Conservation (phyloP, 2,329 filamentous ascomycete species). For the Aquanectria penicillioides region DNA sequence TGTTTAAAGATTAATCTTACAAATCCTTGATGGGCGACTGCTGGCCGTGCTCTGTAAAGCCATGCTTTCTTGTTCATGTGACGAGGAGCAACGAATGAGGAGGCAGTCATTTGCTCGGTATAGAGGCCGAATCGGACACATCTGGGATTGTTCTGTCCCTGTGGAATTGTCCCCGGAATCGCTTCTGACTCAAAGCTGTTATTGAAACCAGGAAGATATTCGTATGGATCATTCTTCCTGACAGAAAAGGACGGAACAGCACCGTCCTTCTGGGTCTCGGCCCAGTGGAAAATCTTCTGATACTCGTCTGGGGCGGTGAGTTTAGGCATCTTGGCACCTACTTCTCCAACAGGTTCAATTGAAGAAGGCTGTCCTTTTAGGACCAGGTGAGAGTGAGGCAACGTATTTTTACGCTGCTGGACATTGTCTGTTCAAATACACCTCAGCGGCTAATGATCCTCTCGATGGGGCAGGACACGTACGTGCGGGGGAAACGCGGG, state of each 20-base stretch:
- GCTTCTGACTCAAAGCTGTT: slow-evolving; percentile 58
- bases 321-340: slow-evolving; percentile 1
- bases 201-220: slow-evolving; percentile 66
- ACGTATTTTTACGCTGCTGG: too few species aligned
- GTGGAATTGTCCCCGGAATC: slow-evolving; percentile 56
- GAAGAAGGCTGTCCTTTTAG: not conserved
- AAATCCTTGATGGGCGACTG: slow-evolving; percentile 45
- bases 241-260: slow-evolving; percentile 63
- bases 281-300: slow-evolving; percentile 66
- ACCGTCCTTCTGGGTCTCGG: slow-evolving; percentile 68
- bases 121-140: slow-evolving; percentile 51
- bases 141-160: slow-evolving; percentile 56
- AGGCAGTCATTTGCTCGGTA: slow-evolving; percentile 56
- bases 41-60: slow-evolving; percentile 42
- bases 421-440: not conserved
- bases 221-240: slow-evolving; percentile 52
- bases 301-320: slow-evolving; percentile 48
- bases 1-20: not conserved
- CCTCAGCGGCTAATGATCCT: not conserved
- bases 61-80: slow-evolving; percentile 45
- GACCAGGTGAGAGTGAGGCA: too few species aligned
- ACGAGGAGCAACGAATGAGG: slow-evolving; percentile 43
- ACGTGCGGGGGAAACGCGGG: slow-evolving; percentile 3
- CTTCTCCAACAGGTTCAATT: not conserved
- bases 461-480: not conserved